Conservation (phyloP, 1,139 yeast species). For the Meyerozyma carpophila region DNA sequence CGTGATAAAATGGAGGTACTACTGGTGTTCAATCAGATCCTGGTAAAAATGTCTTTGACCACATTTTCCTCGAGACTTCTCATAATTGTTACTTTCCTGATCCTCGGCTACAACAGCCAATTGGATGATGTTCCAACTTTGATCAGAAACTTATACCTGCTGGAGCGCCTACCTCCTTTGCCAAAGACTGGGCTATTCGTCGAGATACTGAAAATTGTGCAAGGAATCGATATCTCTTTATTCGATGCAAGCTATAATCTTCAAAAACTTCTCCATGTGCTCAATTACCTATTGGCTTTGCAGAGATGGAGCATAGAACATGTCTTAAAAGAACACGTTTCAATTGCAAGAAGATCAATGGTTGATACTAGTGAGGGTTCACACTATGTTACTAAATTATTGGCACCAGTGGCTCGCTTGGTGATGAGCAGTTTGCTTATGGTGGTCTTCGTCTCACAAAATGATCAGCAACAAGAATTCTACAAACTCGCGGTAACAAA, state of each 20-base stretch:
- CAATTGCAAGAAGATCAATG: not conserved
- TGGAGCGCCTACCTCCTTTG: not conserved
- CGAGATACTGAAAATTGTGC: not conserved
- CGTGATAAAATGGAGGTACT: not conserved
- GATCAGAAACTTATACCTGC: not conserved
- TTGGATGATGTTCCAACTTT: not conserved
- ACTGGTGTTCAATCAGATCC: not conserved
- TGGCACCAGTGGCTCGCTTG: not conserved
- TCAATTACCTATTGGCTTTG: not conserved
- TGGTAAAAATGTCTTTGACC: not conserved
- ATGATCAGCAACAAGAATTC: not conserved
- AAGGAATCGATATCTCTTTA: not conserved
- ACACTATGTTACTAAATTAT: not conserved
- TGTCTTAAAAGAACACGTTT: not conserved
- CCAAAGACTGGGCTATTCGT: not conserved
- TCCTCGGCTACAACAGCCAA: not conserved
- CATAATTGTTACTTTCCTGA: not conserved
- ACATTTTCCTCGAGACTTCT: not conserved
- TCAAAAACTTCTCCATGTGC: not conserved
- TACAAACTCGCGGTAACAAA: not conserved
- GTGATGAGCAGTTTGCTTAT: not conserved
- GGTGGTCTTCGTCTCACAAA: not conserved
- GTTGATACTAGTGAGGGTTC: not conserved
- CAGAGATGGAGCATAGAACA: not conserved
- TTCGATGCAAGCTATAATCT: not conserved